Base-by-base conservation (phyloP, 306 rosid genomes). In the Lablab purpureus region DNA sequence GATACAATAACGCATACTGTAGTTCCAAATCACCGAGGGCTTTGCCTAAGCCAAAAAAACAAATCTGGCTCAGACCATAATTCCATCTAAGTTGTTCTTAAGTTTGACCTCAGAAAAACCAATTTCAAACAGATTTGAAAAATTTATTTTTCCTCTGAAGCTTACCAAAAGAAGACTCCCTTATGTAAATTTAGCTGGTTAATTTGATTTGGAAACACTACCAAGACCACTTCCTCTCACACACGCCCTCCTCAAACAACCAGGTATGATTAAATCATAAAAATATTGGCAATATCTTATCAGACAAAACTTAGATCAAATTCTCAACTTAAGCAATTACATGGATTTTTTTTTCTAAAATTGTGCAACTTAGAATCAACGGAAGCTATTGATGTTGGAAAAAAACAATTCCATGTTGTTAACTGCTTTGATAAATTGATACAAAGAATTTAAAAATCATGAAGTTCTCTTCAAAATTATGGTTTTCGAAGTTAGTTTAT, bases 401-500 rank as follows among this genome's bases (percentile, higher is more conserved):
- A 62, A 7, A 7, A 2, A 55, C 15, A n/a, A 62, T 30, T 32
- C 68, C 25, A 30, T 17, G 49, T 34, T 28, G 1, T 64, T 18
- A 18, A 9, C 27, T n/a, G 68, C 25, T 63, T 63, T 32, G 28
- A 18, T 28, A 34, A 34, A 49, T 36, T 64, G 27, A n/a, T n/a
- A 23, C n/a, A 13, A 64, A 64, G 49, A 64, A 36, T 64, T n/a
- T n/a, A 64, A 64, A 64, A n/a, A 3, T 9, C 6, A 18, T 10
- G 3, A 63, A 9, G 68, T 63, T 63, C 6, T 28, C 6, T 0
- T 6, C 41, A 62, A 62, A 62, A 62, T 19, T 52, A 67, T 67
- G 75, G 21, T 27, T 54, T 41, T 18, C 68, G 25, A 36, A 40
- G 64, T 51, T 77, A 27, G 75, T n/a, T 67, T 51, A 65, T 76